phyloP scores from a whole-genome alignment of 331 rosid species.

The Spiraea crenata region DNA sequence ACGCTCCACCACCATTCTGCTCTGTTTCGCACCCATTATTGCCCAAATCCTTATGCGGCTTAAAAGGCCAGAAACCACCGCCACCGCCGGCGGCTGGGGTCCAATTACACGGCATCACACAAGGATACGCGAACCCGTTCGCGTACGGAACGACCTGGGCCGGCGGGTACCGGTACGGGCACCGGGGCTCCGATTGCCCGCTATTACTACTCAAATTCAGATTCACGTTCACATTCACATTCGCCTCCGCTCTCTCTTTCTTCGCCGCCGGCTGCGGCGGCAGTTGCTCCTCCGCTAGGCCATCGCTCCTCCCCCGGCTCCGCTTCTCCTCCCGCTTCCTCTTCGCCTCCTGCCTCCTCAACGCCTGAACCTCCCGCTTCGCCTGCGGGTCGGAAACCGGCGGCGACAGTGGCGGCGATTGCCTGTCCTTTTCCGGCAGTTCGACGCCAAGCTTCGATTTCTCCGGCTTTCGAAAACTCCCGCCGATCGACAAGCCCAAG shows the following conservation, averaged over 20 bases:
- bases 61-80: slow-evolving; percentile 32
- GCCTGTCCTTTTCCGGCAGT: neutral
- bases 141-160: slow-evolving; percentile 38
- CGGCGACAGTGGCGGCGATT: neutral
- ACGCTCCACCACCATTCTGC: slow-evolving; percentile 15
- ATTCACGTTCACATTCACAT: slow-evolving; percentile 14
- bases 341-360: slow-evolving; percentile 45
- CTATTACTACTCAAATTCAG: slow-evolving; percentile 15
- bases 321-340: slow-evolving; percentile 44
- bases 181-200: slow-evolving; percentile 2
- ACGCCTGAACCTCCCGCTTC: slow-evolving; percentile 41
- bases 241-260: slow-evolving; percentile 32
- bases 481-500: slow-evolving; percentile 63
- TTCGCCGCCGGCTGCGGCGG: slow-evolving; percentile 26
- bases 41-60: neutral
- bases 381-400: slow-evolving; percentile 15
- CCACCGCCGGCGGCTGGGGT: slow-evolving; percentile 20
- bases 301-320: slow-evolving; percentile 22
- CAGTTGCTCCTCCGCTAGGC: slow-evolving; percentile 15
- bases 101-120: slow-evolving; percentile 27
- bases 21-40: slow-evolving; percentile 15
- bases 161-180: slow-evolving; percentile 16
- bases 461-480: slow-evolving; percentile 36
- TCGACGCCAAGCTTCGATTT: slow-evolving; percentile 9
- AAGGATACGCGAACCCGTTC: slow-evolving; percentile 35